A percentile compares a stretch with the other conserved stretches of the same genome.
These are phyloP conservation scores for Fragilaria crotonensis DNA, from an alignment of 108 stramenopile genomes.

Conservation along the genomic window DNA sequence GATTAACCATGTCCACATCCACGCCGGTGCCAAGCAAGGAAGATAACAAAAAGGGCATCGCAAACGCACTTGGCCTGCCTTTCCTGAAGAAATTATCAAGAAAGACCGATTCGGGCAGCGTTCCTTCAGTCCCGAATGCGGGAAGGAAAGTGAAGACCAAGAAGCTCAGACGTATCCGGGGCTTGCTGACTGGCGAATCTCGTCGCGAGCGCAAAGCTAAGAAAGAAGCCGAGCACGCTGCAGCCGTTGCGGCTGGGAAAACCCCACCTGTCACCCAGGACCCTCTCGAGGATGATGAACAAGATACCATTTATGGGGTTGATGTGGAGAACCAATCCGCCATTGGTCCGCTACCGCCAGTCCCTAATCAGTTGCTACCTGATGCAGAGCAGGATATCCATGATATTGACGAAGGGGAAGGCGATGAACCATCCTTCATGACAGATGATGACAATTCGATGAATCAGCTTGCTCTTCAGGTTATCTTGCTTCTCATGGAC, in stretches of 20 bases:
- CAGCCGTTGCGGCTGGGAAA: neutral
- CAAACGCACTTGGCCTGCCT: neutral
- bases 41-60: neutral
- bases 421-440: neutral
- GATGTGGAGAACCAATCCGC: neutral
- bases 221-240: neutral
- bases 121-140: neutral
- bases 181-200: slow-evolving; percentile 1
- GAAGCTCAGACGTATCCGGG: neutral
- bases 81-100: neutral
- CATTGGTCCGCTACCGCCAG: neutral
- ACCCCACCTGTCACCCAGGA: neutral
- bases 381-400: neutral
- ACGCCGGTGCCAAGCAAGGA: no score
- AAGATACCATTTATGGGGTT: slow-evolving; percentile 2
- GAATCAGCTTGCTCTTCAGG: slow-evolving; percentile 26
- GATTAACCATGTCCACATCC: no score
- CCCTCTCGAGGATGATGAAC: neutral
- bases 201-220: slow-evolving; percentile 1
- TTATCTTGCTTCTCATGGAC: slow-evolving; percentile 76
- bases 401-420: neutral
- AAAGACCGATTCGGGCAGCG: neutral
- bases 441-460: neutral
- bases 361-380: neutral
- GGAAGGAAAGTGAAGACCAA: neutral